Evolutionary conservation across 2,329 filamentous ascomycete genomes (phyloP).

Genomic region (Chaetomium sp.): DNA sequence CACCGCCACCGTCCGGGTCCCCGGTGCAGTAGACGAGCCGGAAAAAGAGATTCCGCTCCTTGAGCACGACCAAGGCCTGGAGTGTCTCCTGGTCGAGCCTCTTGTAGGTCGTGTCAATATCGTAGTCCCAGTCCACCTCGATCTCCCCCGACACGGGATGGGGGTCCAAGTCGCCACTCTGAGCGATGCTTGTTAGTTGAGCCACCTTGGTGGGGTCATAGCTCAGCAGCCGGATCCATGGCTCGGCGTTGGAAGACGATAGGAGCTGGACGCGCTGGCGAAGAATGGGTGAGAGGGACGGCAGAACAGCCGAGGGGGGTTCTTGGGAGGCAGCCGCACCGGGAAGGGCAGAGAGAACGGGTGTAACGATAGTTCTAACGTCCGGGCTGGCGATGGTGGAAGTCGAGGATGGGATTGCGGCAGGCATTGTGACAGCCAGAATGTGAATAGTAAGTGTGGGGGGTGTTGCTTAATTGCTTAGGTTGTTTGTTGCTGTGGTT

Average conservation of each 20-base stretch:
- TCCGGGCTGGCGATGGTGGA: constrained; percentile 38
- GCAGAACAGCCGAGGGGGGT: constrained; percentile 50
- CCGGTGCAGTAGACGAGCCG: constrained; percentile 63
- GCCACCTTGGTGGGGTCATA: constrained; percentile 55
- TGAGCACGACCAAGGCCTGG: constrained; percentile 57
- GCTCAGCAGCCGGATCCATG: constrained; percentile 68
- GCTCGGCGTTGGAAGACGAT: constrained; percentile 50
- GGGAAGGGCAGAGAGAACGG: constrained; percentile 54
- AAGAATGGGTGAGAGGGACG: constrained; percentile 58
- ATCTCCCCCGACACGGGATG: constrained; percentile 76
- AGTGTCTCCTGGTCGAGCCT: constrained; percentile 71
- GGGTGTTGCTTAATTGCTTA: not conserved
- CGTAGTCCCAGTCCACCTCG: constrained; percentile 63
- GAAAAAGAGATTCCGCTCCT: constrained; percentile 54
- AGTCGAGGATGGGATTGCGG: not conserved
- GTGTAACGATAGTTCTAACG: constrained; percentile 43
- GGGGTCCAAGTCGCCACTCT: constrained; percentile 62
- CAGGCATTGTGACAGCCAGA: constrained; percentile 12
- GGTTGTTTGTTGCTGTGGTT: too few species aligned
- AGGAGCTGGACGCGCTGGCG: constrained; percentile 62
- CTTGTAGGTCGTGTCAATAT: constrained; percentile 57
- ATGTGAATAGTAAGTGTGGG: not conserved
- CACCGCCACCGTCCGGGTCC: constrained; percentile 49
- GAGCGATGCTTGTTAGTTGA: constrained; percentile 54
- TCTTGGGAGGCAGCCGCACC: constrained; percentile 52